Evolutionary conservation across 495 filamentous ascomycete species (phyloP).

Genomic region (Talaromyces thailandensis): DNA sequence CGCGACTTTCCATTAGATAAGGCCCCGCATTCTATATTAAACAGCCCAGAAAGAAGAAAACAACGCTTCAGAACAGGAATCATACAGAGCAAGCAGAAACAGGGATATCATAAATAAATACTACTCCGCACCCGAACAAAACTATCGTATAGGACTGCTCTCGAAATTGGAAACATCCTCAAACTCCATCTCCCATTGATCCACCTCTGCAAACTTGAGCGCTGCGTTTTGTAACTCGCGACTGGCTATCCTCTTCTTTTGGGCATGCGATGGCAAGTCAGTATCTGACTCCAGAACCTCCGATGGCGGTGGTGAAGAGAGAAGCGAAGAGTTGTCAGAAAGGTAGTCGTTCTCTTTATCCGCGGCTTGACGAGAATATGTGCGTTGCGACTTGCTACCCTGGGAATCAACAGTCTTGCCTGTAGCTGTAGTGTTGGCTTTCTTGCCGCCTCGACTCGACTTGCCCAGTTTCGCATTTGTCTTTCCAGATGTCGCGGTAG

Average conservation of each 20-base stretch:
- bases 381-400: not conserved
- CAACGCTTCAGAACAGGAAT: not conserved
- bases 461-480: conserved; percentile 21
- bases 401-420: conserved; percentile 3
- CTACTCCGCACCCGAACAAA: not conserved
- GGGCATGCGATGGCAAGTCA: conserved; percentile 3
- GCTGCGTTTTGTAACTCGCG: conserved; percentile 28
- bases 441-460: conserved; percentile 10
- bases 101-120: not conserved
- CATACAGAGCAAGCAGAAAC: not conserved
- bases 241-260: conserved; percentile 17
- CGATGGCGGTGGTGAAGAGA: conserved; percentile 31
- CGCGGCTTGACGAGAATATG: conserved; percentile 8
- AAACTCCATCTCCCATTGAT: conserved; percentile 67
- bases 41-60: not conserved
- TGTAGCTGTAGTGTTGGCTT: not conserved
- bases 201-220: conserved; percentile 58
- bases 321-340: conserved; percentile 20
- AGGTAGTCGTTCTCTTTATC: conserved; percentile 24
- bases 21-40: not conserved
- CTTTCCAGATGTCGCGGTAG: not conserved
- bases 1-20: not conserved
- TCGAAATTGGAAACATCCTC: conserved; percentile 42
- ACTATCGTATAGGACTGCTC: conserved; percentile 13
- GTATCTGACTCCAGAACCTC: conserved; percentile 19